phyloP scores from a whole-genome alignment of 1,139 yeast genomes.

The Meyerozyma sp. region DNA sequence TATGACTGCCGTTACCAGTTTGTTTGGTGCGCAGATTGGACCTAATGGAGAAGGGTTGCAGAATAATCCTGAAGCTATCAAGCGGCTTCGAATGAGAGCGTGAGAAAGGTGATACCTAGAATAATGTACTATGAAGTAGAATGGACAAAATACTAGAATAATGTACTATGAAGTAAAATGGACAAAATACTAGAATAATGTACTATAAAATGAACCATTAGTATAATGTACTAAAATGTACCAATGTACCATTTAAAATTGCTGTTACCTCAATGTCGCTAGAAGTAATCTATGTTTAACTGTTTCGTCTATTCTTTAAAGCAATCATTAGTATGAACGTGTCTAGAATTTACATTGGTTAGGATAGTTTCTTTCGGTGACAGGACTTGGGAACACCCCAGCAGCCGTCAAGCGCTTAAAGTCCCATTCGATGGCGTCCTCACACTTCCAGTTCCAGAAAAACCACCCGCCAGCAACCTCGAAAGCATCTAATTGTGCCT shows the following conservation, averaged over 20 bases:
- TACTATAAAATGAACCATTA: too few relatives aligned
- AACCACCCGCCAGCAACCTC: conserved; percentile 74
- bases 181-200: too few relatives aligned
- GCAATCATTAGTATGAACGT: neutral
- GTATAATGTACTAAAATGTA: too few relatives aligned
- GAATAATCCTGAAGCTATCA: neutral
- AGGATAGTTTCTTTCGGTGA: conserved; percentile 58
- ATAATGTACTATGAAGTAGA: too few relatives aligned
- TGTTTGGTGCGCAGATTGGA: neutral
- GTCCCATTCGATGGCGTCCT: conserved; percentile 85
- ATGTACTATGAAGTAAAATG: too few relatives aligned
- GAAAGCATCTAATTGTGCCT: conserved; percentile 86
- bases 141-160: too few relatives aligned
- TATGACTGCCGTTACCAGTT: neutral
- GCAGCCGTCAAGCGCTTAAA: conserved; percentile 49
- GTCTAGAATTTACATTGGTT: conserved; percentile 51
- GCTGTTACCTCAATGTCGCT: too few relatives aligned
- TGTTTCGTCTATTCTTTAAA: too few relatives aligned
- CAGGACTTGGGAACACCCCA: conserved; percentile 78
- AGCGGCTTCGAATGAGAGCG: neutral
- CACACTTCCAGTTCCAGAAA: conserved; percentile 93
- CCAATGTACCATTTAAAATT: too few relatives aligned
- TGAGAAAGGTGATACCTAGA: too few relatives aligned
- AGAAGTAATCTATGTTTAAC: too few relatives aligned
- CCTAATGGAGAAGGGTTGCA: neutral